These are phyloP conservation scores for Aureobasidium pullulans DNA, from an alignment of 2,329 filamentous ascomycete species.

Conservation along the genomic window DNA sequence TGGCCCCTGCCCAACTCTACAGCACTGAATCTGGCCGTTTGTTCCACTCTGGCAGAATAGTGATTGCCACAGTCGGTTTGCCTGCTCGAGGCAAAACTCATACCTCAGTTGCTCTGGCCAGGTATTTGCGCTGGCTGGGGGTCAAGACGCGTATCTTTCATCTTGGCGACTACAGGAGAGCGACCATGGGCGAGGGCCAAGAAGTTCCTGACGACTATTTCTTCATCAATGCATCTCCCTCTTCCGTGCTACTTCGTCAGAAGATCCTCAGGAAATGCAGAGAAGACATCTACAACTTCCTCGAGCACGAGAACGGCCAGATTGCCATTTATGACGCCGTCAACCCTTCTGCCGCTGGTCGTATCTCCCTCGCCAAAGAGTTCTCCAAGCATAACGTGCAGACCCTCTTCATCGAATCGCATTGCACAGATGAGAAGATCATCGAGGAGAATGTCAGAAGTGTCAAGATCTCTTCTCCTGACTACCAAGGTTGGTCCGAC, in stretches of 20 bases:
- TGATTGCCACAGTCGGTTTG: slow-evolving; percentile 92
- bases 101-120: slow-evolving; percentile 88
- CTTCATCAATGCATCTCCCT: slow-evolving; percentile 86
- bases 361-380: slow-evolving; percentile 82
- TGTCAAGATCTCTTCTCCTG: slow-evolving; percentile 95
- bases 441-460: slow-evolving; percentile 94
- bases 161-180: slow-evolving; percentile 89
- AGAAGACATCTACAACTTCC: slow-evolving; percentile 92
- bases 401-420: slow-evolving; percentile 95
- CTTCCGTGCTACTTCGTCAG: slow-evolving; percentile 86
- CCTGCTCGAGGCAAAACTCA: slow-evolving; percentile 97
- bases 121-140: slow-evolving; percentile 92
- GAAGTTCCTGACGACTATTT: slow-evolving; percentile 96
- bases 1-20: slow-evolving; percentile 94
- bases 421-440: slow-evolving; percentile 85
- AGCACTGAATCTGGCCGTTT: slow-evolving; percentile 95
- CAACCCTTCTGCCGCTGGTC: slow-evolving; percentile 77
- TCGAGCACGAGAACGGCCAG: slow-evolving; percentile 95
- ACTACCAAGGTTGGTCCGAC: slow-evolving; percentile 88
- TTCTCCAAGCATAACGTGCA: slow-evolving; percentile 95
- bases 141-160: slow-evolving; percentile 98
- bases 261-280: slow-evolving; percentile 97
- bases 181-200: slow-evolving; percentile 74
- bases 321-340: slow-evolving; percentile 98
- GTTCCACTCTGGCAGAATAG: slow-evolving; percentile 94